Conservation (phyloP, 2,329 filamentous ascomycete genomes). For the Aspergillus viridinutans region DNA sequence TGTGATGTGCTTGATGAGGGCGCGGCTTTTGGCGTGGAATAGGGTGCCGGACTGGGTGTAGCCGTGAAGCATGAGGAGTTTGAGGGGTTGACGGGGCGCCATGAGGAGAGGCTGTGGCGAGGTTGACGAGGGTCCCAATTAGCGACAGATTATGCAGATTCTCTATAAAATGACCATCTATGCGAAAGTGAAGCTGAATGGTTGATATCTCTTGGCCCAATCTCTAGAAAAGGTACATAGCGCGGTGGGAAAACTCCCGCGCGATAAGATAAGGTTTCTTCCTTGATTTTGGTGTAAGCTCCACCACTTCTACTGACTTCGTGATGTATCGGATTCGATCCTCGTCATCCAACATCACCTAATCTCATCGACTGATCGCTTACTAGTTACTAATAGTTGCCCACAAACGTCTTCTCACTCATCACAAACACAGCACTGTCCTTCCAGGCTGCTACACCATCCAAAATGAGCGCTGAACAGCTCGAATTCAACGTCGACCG, state of each 20-base stretch:
- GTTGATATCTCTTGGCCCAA: neutral
- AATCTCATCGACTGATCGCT: neutral
- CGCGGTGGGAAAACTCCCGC: neutral
- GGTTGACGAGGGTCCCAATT: neutral
- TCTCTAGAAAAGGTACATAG: neutral
- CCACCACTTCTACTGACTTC: too few relatives aligned
- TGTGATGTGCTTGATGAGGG: slow-evolving; percentile 71
- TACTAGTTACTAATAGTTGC: neutral
- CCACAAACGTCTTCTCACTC: neutral
- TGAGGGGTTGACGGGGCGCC: slow-evolving; percentile 38
- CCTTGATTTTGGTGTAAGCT: neutral
- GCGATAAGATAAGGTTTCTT: neutral
- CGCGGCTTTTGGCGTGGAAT: slow-evolving; percentile 85
- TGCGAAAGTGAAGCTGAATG: neutral
- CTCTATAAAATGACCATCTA: neutral
- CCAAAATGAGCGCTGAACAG: slow-evolving; percentile 12
- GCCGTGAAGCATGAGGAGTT: slow-evolving; percentile 77
- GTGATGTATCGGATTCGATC: neutral
- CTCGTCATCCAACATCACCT: neutral
- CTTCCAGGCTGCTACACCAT: neutral
- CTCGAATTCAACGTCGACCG: slow-evolving; percentile 13
- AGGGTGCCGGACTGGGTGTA: slow-evolving; percentile 85
- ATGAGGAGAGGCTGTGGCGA: neutral
- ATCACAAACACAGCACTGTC: neutral
- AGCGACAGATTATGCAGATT: neutral